phyloP scores from a whole-genome alignment of 768 basidiomycete genomes.

The Pisolithus marmoratus region DNA sequence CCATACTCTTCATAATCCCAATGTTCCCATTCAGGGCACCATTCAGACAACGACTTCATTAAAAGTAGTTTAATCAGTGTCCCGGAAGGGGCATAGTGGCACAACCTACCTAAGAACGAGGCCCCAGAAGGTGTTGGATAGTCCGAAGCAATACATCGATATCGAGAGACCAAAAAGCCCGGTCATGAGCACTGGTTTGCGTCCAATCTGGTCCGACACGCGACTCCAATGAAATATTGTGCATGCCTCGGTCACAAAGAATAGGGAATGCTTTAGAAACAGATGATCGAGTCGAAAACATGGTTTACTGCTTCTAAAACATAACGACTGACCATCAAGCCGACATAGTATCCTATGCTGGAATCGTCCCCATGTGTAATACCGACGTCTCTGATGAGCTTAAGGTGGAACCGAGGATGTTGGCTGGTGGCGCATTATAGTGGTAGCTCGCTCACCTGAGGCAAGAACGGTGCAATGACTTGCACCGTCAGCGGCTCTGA shows the following conservation, averaged over 20 bases:
- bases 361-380: constrained; percentile 67
- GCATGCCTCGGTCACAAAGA: constrained; percentile 62
- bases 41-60: constrained; percentile 54
- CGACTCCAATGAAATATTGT: constrained; percentile 72
- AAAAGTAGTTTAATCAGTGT: constrained; percentile 2
- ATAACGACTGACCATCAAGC: constrained; percentile 48
- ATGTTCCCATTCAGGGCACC: constrained; percentile 70
- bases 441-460: constrained; percentile 44
- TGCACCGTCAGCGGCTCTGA: constrained; percentile 72
- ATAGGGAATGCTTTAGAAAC: constrained; percentile 49
- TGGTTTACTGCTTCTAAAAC: neutral
- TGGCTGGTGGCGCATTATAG: too few species aligned
- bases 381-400: constrained; percentile 64
- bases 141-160: constrained; percentile 2
- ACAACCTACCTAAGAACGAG: constrained; percentile 29
- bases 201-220: constrained; percentile 58
- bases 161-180: constrained; percentile 3
- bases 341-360: constrained; percentile 71
- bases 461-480: constrained; percentile 75
- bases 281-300: constrained; percentile 25
- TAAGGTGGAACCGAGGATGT: neutral
- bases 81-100: neutral
- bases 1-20: constrained; percentile 69
- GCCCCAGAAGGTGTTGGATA: constrained; percentile 59
- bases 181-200: constrained; percentile 30